Evolutionary conservation across 2,329 filamentous ascomycete genomes (phyloP).

Genomic region (Sporothrix inflata): DNA sequence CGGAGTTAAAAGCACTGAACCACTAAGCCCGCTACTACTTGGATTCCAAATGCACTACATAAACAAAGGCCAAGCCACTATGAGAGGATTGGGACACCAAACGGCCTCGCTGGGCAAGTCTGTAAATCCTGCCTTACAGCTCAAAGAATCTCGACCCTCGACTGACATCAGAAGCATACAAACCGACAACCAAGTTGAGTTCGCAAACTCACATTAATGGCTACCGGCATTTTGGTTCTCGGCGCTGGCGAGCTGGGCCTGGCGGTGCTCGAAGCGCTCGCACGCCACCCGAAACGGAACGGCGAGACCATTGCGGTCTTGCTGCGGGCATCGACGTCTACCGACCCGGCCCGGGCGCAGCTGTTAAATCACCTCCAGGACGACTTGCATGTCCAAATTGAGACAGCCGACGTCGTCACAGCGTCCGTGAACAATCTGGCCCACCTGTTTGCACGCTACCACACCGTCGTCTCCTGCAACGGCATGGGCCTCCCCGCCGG

Average conservation of each 20-base stretch:
- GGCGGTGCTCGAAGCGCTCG: slow-evolving; percentile 11
- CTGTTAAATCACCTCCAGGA: slow-evolving; percentile 36
- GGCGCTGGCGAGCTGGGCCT: slow-evolving; percentile 16
- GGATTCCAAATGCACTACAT: too few relatives aligned
- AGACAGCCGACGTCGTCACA: slow-evolving; percentile 51
- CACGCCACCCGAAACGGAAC: slow-evolving; percentile 3
- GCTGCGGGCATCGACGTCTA: background rate
- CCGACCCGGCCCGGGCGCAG: background rate
- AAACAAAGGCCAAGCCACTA: too few relatives aligned
- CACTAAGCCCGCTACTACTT: too few relatives aligned
- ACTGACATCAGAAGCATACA: background rate
- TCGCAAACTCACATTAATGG: background rate
- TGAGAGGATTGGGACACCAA: too few relatives aligned
- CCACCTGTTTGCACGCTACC: slow-evolving; percentile 49
- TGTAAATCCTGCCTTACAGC: background rate
- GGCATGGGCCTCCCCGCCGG: slow-evolving; percentile 62
- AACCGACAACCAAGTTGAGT: too few relatives aligned
- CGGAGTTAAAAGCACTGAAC: too few relatives aligned
- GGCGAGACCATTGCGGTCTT: background rate
- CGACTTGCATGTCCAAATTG: slow-evolving; percentile 46
- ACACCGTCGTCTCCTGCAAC: slow-evolving; percentile 62
- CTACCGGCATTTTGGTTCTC: slow-evolving; percentile 4
- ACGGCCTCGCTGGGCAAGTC: too few relatives aligned
- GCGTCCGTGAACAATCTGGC: slow-evolving; percentile 46
- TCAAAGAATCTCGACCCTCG: background rate